Evolutionary conservation across 805 yeast species (phyloP).

Genomic region (Limtongozyma cylindracea): DNA sequence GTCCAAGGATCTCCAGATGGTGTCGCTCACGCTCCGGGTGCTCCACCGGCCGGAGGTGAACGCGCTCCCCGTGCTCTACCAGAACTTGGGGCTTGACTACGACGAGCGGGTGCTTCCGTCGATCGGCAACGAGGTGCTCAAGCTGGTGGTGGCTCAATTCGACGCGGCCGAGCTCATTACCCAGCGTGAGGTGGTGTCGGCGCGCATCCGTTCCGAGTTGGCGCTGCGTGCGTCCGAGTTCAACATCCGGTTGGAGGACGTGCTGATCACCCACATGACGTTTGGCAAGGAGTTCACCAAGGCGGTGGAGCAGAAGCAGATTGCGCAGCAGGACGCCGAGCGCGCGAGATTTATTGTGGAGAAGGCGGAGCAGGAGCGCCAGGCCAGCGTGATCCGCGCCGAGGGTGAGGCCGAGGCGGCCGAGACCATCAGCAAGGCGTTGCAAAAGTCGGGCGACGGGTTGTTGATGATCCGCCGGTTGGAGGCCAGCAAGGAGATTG

Average conservation of each 20-base stretch:
- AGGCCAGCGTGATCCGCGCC: conserved; percentile 85
- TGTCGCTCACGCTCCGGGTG: conserved; percentile 76
- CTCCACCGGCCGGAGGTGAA: conserved; percentile 82
- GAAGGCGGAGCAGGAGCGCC: conserved; percentile 92
- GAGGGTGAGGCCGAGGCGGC: conserved; percentile 99
- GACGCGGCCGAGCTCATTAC: conserved; percentile 94
- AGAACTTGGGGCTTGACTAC: conserved; percentile 76
- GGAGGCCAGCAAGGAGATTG: conserved; percentile 93
- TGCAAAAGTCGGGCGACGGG: conserved; percentile 90
- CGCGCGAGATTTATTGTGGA: conserved; percentile 71
- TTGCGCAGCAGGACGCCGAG: conserved; percentile 98
- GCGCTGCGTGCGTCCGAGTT: conserved; percentile 68
- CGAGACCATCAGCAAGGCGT: conserved; percentile 78
- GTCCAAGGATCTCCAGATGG: conserved; percentile 91
- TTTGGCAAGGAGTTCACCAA: conserved; percentile 92
- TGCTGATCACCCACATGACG: conserved; percentile 91
- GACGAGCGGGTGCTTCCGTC: conserved; percentile 88
- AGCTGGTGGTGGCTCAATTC: conserved; percentile 78
- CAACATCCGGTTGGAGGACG: conserved; percentile 83
- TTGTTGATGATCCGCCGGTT: conserved; percentile 78
- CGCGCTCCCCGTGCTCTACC: conserved; percentile 69
- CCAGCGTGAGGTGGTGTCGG: conserved; percentile 86
- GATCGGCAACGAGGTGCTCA: conserved; percentile 76
- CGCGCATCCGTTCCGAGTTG: conserved; percentile 70
- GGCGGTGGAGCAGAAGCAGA: conserved; percentile 96